Base-by-base conservation (phyloP, 768 basidiomycete genomes). In the Suillus weaverae region DNA sequence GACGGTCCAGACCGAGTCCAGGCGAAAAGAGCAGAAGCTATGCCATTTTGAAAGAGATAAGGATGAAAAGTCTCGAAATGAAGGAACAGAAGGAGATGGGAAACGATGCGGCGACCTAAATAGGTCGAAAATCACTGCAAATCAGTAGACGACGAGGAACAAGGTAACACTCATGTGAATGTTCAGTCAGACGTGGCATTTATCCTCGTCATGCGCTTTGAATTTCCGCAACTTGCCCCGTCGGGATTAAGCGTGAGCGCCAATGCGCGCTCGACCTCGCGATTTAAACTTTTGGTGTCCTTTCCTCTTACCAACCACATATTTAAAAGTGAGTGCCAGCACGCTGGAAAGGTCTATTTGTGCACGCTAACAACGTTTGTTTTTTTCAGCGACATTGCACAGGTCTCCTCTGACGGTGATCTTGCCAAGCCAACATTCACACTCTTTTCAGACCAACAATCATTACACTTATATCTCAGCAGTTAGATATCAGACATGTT, bases 391-490 rank as follows among this genome's bases (percentile, higher is more conserved):
- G 44, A 18, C 41, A 44, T 26, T 16, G 22, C 39, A 36, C 26
- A 41, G 39, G 6, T 59, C 26, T 8, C 10, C 38, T 30, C 16
- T 39, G 56, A 30, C 38, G 16, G 38, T 22, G 62, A 18, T 30
- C 62, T 62, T 22, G 38, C 32, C 53, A 36, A 66, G 56, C 14
- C 61, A 38, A 60, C 44, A 61, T 61, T 56, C 61, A 64, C 78
- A 33, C 67, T 76, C 78, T 0, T 78, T 80, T 75, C 62, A n/a
- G 54, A 59, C 59, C 41, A 60, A 72, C 73, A 59, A 53, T 77
- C 76, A 32, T 73, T 77, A 38, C 69, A 60, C 53, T 41, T 65
- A 43, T 66, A 65, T 53, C 53, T 57, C 32, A 4, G 64, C 18
- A 10, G 54, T 50, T 43, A 41, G 41, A 33, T 35, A 22, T 62